Conservation (phyloP, 768 basidiomycete species). For the Rhizopogon salebrosus region DNA sequence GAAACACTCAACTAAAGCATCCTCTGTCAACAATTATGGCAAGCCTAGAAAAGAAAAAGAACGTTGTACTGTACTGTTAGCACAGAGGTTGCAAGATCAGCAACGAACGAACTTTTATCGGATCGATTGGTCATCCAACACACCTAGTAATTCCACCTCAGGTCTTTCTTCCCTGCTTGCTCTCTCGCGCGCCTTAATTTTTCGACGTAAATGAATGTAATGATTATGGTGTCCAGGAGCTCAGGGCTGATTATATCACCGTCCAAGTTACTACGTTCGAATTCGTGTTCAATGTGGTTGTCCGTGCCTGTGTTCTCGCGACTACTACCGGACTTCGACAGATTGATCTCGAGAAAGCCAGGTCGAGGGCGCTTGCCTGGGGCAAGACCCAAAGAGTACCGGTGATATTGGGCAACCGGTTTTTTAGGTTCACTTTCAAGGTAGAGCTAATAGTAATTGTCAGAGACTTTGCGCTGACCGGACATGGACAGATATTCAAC, state of each 20-base stretch:
- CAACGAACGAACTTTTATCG: background rate
- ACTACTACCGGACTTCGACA: background rate
- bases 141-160: background rate
- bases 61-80: background rate
- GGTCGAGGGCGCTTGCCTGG: background rate
- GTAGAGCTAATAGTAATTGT: background rate
- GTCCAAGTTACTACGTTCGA: background rate
- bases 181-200: slow-evolving; percentile 5
- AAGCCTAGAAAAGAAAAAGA: background rate
- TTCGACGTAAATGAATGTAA: slow-evolving; percentile 4
- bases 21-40: too few relatives aligned
- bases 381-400: background rate
- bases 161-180: background rate
- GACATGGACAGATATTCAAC: background rate
- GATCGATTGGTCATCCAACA: background rate
- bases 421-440: background rate
- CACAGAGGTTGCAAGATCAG: background rate
- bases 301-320: background rate
- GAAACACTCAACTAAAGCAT: too few relatives aligned
- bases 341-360: slow-evolving; percentile 3
- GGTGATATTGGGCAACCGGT: slow-evolving; percentile 1
- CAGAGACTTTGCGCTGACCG: background rate
- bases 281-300: background rate
- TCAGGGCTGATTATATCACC: background rate
- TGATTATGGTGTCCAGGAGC: slow-evolving; percentile 3